Base-by-base conservation (phyloP, 1,284 basidiomycete genomes). In the Meripilus lineatus region DNA sequence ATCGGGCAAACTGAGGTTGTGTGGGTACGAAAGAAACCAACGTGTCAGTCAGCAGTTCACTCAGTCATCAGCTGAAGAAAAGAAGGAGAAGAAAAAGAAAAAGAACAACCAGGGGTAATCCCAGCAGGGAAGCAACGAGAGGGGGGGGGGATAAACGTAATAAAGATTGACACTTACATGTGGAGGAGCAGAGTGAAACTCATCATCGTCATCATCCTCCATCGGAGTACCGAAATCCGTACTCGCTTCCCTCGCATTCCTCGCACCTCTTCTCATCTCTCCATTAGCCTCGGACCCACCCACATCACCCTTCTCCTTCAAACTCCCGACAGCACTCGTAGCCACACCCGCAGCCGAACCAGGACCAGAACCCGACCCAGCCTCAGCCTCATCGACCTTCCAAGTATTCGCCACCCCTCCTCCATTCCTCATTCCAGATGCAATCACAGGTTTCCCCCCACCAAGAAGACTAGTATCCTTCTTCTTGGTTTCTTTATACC, bases 401-500 rank as follows among this genome's bases (percentile, higher is more conserved):
- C 83, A 87, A 50, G 75, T 69, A 7, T 67, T 51, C 20, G 69
- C 59, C n/a, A n/a, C n/a, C n/a, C n/a, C n/a, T 33, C 50, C 63
- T 49, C 52, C 72, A 54, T 32, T 62, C 45, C 51, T 55, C 55
- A 52, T 61, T 17, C 62, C 68, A 3, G 69, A 65, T 1, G 64
- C 69, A 20, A 85, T 61, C 2, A 75, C 72, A 14, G 88, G 85
- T 61, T 85, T 88, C 4, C 86, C 86, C 14, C 93, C 93, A 3
- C 92, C 93, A 3, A 96, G 72, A 8, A 88, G 73, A 49, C 78
- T 78, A n/a, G 75, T 75, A 56, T 95, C 88, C 42, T 81, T 79
- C 50, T 77, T 78, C 64, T 91, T 89, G n/a, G 91, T 89, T 62
- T 94, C 90, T 35, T 80, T 75, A 56, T 92, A 87, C 26, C 87